These are phyloP conservation scores for Penicillium fimorum DNA, from an alignment of 495 filamentous ascomycete species.

Conservation along the genomic window DNA sequence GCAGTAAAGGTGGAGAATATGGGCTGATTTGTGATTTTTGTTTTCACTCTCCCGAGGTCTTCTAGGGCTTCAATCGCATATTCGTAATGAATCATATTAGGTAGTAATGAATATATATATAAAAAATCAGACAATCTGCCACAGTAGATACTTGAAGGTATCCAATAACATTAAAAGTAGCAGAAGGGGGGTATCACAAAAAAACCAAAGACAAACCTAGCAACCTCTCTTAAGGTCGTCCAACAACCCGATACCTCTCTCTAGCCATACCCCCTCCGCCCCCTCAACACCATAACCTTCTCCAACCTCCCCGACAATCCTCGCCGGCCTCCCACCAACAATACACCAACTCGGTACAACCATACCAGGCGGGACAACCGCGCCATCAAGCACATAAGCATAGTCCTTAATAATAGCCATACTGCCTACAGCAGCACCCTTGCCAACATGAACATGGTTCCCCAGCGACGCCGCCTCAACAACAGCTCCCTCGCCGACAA, in stretches of 20 bases:
- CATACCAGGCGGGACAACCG: constrained; percentile 81
- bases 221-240: constrained; percentile 25
- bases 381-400: constrained; percentile 76
- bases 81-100: not conserved
- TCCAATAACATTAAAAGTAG: constrained; percentile 6
- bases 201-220: constrained; percentile 10
- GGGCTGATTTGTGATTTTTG: constrained; percentile 18
- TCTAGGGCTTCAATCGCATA: not conserved
- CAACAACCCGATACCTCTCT: constrained; percentile 48
- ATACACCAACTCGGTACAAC: constrained; percentile 87
- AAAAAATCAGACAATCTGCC: not conserved
- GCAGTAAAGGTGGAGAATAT: constrained; percentile 35
- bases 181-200: constrained; percentile 26
- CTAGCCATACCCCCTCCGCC: constrained; percentile 47
- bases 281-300: constrained; percentile 69
- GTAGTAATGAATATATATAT: not conserved
- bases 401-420: constrained; percentile 91
- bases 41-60: not conserved
- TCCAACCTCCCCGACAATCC: constrained; percentile 80
- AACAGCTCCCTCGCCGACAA: constrained; percentile 69
- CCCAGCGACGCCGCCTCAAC: constrained; percentile 77
- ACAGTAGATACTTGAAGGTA: not conserved
- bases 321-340: constrained; percentile 76
- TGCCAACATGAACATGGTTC: constrained; percentile 79
- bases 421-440: constrained; percentile 69